A percentile compares a stretch with the other conserved stretches of the same genome.
These are phyloP conservation scores for Tolypocladium inflatum DNA, from an alignment of 2,329 filamentous ascomycete genomes.

Conservation along the genomic window DNA sequence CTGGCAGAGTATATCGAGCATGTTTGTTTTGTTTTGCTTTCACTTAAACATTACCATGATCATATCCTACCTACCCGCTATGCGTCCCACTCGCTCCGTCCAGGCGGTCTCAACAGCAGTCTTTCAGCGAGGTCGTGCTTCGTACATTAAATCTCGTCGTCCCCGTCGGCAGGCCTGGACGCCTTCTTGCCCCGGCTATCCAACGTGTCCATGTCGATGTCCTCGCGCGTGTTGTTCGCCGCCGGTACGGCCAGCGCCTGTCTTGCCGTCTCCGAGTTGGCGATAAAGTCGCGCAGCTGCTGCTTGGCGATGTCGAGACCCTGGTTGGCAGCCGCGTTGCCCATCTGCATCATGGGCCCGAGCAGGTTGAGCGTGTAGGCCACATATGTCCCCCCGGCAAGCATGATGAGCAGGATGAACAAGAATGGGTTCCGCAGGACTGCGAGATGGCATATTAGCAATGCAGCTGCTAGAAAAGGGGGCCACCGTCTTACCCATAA, in stretches of 20 bases:
- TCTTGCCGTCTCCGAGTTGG: conserved; percentile 74
- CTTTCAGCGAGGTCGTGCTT: background rate
- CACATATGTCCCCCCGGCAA: conserved; percentile 70
- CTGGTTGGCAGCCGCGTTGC: conserved; percentile 77
- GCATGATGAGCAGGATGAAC: conserved; percentile 77
- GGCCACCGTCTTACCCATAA: conserved; percentile 59
- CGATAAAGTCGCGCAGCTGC: conserved; percentile 80
- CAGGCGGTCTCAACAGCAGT: background rate
- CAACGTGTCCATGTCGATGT: conserved; percentile 49
- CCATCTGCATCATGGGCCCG: conserved; percentile 93
- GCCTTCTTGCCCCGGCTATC: conserved; percentile 49
- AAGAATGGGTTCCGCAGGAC: conserved; percentile 90
- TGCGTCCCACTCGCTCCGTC: background rate
- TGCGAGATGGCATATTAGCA: conserved; percentile 23
- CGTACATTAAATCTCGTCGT: conserved; percentile 39
- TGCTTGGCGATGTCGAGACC: conserved; percentile 88
- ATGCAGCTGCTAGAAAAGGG: conserved; percentile 3
- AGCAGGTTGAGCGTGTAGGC: conserved; percentile 92
- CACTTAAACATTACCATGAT: conserved; percentile 5
- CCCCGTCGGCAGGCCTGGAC: conserved; percentile 41
- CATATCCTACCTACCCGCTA: conserved; percentile 8
- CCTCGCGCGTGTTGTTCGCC: conserved; percentile 29
- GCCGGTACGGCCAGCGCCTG: conserved; percentile 73
- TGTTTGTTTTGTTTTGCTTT: background rate
- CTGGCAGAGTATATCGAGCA: background rate